phyloP scores from a whole-genome alignment of 1,284 basidiomycete genomes.

The Apiotrichum brassicae region DNA sequence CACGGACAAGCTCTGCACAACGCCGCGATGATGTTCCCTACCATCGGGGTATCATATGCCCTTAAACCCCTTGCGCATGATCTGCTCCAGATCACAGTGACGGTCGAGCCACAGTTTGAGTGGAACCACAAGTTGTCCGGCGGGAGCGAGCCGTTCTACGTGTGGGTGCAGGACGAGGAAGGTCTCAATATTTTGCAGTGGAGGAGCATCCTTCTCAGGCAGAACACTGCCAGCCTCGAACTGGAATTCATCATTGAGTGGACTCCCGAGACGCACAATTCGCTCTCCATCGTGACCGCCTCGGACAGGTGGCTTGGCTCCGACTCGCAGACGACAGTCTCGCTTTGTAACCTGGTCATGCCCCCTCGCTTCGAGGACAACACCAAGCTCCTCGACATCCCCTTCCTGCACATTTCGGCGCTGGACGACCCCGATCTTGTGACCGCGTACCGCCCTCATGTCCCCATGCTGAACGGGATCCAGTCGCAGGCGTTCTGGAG shows the following conservation, averaged over 20 bases:
- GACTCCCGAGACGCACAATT: slow-evolving; percentile 55
- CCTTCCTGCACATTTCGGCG: slow-evolving; percentile 62
- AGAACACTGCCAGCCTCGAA: slow-evolving; percentile 57
- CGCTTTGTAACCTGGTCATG: slow-evolving; percentile 68
- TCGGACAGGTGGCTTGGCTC: slow-evolving; percentile 94
- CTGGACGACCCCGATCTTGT: slow-evolving; percentile 54
- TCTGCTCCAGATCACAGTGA: slow-evolving; percentile 69
- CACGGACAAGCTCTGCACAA: slow-evolving; percentile 74
- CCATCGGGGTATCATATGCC: slow-evolving; percentile 59
- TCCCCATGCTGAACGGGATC: slow-evolving; percentile 68
- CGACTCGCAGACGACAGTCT: slow-evolving; percentile 64
- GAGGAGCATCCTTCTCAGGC: slow-evolving; percentile 63
- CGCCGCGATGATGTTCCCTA: slow-evolving; percentile 82
- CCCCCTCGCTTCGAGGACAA: slow-evolving; percentile 61
- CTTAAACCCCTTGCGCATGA: slow-evolving; percentile 78
- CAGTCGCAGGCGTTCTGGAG: slow-evolving; percentile 91
- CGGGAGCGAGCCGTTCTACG: slow-evolving; percentile 77
- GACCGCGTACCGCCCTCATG: slow-evolving; percentile 49
- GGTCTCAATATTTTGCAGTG: slow-evolving; percentile 77
- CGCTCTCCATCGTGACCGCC: slow-evolving; percentile 74
- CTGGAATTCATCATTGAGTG: slow-evolving; percentile 79
- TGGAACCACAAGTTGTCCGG: slow-evolving; percentile 80
- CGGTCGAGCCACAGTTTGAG: slow-evolving; percentile 64
- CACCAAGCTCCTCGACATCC: slow-evolving; percentile 69
- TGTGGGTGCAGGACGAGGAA: slow-evolving; percentile 89